A percentile compares a stretch with the other conserved stretches of the same genome.
phyloP scores from a whole-genome alignment of 108 stramenopile species.

The Discostella pseudostelligera region DNA sequence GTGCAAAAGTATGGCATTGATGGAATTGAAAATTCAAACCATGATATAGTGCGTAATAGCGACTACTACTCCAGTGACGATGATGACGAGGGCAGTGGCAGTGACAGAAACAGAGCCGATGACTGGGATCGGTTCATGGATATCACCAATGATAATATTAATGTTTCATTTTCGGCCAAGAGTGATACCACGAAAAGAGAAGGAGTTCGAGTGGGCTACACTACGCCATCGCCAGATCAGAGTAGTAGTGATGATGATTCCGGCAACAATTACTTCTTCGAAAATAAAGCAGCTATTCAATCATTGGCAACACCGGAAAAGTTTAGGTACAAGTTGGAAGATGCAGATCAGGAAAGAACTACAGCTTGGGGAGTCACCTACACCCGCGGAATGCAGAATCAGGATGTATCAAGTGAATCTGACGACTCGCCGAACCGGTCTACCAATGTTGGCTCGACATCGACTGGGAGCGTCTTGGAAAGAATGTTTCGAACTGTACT shows the following conservation, averaged over 20 bases:
- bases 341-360: not conserved
- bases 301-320: constrained; percentile 39
- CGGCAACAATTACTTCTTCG: constrained; percentile 17
- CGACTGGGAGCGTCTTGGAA: constrained; percentile 16
- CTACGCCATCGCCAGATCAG: constrained; percentile 19
- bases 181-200: not conserved
- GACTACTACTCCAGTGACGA: not conserved
- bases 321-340: not conserved
- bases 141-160: constrained; percentile 25
- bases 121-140: constrained; percentile 45
- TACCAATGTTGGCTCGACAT: constrained; percentile 13
- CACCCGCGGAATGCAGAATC: constrained; percentile 14
- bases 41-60: not conserved
- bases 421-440: constrained; percentile 16
- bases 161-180: constrained; percentile 26
- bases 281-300: constrained; percentile 30
- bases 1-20: constrained; percentile 41
- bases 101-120: constrained; percentile 2
- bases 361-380: constrained; percentile 8
- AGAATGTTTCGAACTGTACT: constrained; percentile 35
- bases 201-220: constrained; percentile 11
- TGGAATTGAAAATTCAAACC: not conserved
- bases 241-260: constrained; percentile 13
- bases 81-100: not conserved
- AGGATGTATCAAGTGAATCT: constrained; percentile 2